Conservation (phyloP, 495 filamentous ascomycete species). For the Bombardia bombarda region DNA sequence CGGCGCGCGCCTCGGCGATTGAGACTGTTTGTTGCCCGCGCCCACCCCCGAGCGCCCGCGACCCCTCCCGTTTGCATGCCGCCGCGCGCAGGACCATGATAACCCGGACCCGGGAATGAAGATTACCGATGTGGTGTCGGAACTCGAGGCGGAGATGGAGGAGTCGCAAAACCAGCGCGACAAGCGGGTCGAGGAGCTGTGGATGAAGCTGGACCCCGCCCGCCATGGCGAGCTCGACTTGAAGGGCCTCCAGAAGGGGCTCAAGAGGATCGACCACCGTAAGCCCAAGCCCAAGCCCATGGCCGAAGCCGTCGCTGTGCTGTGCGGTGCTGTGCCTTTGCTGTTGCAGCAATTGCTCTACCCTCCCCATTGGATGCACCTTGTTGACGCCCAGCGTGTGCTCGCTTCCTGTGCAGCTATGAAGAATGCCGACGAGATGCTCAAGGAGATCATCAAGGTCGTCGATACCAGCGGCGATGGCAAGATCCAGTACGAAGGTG, state of each 20-base stretch:
- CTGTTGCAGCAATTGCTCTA: not conserved
- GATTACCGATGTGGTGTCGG: constrained; percentile 32
- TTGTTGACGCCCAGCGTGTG: constrained; percentile 16
- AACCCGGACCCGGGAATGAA: constrained; percentile 28
- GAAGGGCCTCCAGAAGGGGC: constrained; percentile 71
- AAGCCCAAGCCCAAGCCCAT: too few relatives aligned
- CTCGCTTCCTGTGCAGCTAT: constrained; percentile 51
- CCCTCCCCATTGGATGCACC: not conserved
- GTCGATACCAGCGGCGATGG: constrained; percentile 86
- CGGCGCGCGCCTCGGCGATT: too few relatives aligned
- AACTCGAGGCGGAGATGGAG: constrained; percentile 37
- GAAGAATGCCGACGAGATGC: constrained; percentile 86
- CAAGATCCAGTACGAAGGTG: constrained; percentile 82
- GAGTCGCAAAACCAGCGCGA: constrained; percentile 68
- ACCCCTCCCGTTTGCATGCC: constrained; percentile 1
- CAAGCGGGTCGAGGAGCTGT: constrained; percentile 68
- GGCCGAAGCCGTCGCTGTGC: too few relatives aligned
- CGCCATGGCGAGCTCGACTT: constrained; percentile 73
- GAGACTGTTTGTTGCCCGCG: too few relatives aligned
- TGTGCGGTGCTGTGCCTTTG: too few relatives aligned
- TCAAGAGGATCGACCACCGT: constrained; percentile 91
- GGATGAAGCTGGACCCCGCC: constrained; percentile 68
- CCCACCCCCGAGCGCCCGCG: not conserved
- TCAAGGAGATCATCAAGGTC: constrained; percentile 65
- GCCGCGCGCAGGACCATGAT: constrained; percentile 23